Conservation (phyloP, 257 asterid genomes). For the Anisodus acutangulus region DNA sequence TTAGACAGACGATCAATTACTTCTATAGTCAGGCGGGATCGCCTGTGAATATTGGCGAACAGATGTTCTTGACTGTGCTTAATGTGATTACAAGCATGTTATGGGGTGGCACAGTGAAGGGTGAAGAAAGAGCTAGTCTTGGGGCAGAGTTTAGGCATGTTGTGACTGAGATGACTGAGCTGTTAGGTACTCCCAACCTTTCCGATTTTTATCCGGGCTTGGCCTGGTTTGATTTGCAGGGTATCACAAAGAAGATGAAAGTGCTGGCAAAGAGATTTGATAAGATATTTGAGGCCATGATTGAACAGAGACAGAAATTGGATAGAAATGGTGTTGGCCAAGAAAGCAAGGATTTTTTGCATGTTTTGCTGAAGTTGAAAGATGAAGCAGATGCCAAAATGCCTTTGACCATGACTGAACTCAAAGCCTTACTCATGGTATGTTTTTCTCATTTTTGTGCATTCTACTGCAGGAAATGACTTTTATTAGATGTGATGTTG, state of each 20-base stretch:
- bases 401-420: conserved; percentile 60
- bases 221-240: conserved; percentile 72
- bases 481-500: neutral
- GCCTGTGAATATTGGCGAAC: conserved; percentile 62
- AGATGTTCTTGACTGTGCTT: conserved; percentile 63
- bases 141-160: conserved; percentile 66
- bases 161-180: conserved; percentile 54
- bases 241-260: conserved; percentile 58
- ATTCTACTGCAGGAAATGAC: neutral
- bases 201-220: conserved; percentile 72
- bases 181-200: conserved; percentile 62
- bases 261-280: conserved; percentile 54
- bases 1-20: conserved; percentile 51
- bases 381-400: conserved; percentile 56
- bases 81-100: conserved; percentile 79
- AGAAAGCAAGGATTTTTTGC: conserved; percentile 61
- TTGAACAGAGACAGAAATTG: conserved; percentile 48
- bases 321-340: conserved; percentile 28
- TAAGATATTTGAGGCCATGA: conserved; percentile 55
- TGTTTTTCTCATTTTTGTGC: neutral
- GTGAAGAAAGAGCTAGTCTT: conserved; percentile 53
- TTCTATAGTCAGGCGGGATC: conserved; percentile 42
- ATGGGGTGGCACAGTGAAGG: conserved; percentile 77
- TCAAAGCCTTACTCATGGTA: conserved; percentile 85
- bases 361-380: conserved; percentile 54